Conservation (phyloP, 2,329 filamentous ascomycete species). For the Tolypocladium album region DNA sequence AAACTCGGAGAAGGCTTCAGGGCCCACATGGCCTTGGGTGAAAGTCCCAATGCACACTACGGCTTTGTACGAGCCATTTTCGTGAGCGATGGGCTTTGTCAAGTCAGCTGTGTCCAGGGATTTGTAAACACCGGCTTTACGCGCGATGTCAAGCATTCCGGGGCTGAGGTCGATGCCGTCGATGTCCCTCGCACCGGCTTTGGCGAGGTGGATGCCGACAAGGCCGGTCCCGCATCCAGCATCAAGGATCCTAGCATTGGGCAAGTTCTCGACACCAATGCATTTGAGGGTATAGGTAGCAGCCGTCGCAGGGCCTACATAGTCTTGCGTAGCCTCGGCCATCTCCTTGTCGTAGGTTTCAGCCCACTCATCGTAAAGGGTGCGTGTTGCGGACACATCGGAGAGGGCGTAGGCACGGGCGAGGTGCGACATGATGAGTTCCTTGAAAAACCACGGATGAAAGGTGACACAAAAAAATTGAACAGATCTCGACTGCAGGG, state of each 20-base stretch:
- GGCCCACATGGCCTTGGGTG: conserved; percentile 44
- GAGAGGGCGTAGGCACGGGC: conserved; percentile 15
- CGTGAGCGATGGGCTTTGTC: conserved; percentile 26
- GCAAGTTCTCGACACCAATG: conserved; percentile 13
- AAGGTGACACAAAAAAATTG: not conserved
- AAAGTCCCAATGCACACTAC: conserved; percentile 44
- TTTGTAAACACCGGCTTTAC: conserved; percentile 34
- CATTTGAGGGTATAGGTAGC: conserved; percentile 21
- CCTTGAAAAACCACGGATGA: not conserved
- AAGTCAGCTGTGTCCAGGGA: conserved; percentile 34
- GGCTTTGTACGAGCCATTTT: conserved; percentile 34
- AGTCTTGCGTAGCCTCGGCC: conserved; percentile 23
- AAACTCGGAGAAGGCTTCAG: conserved; percentile 36
- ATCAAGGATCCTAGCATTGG: conserved; percentile 31
- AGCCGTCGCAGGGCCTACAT: conserved; percentile 29
- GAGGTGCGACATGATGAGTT: conserved; percentile 15
- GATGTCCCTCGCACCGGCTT: conserved; percentile 30
- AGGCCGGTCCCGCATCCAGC: conserved; percentile 47
- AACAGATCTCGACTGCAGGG: not conserved
- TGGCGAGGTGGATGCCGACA: conserved; percentile 34
- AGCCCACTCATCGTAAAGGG: conserved; percentile 26
- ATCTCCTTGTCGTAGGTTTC: conserved; percentile 22
- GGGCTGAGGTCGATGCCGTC: conserved; percentile 42
- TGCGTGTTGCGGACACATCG: conserved; percentile 12
- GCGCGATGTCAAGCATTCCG: conserved; percentile 42